phyloP scores from a whole-genome alignment of 805 yeast species.

The Starmerella davenportii region DNA sequence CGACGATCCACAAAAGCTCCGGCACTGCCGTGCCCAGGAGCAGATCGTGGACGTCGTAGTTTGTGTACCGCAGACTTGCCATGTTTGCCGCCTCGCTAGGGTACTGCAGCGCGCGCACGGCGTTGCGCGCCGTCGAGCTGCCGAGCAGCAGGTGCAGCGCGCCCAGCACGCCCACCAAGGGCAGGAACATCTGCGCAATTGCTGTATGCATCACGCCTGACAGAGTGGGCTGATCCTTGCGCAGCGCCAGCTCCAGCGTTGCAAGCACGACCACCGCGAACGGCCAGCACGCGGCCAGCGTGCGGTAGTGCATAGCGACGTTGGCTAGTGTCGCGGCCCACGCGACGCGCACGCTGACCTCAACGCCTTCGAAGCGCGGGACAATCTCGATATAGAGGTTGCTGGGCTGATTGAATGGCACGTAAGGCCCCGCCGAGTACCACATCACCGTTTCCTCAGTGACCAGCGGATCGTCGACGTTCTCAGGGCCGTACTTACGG shows the following conservation, averaged over 20 bases:
- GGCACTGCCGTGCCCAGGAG: constrained; percentile 14
- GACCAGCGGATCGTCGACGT: neutral
- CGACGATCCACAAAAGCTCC: constrained; percentile 12
- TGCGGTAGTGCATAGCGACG: constrained; percentile 57
- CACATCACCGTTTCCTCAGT: constrained; percentile 11
- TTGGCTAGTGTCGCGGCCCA: constrained; percentile 43
- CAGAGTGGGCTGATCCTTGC: constrained; percentile 23
- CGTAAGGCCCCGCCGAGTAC: constrained; percentile 17
- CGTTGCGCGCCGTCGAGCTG: constrained; percentile 7
- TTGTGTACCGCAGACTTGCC: constrained; percentile 11
- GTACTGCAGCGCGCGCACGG: constrained; percentile 15
- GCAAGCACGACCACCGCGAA: constrained; percentile 29
- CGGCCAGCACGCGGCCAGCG: constrained; percentile 35
- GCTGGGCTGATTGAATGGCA: constrained; percentile 10
- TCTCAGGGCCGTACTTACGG: constrained; percentile 11
- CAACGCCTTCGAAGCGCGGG: neutral
- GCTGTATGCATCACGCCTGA: neutral
- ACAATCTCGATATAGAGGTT: constrained; percentile 4
- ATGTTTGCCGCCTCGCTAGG: constrained; percentile 19
- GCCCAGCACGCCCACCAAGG: constrained; percentile 17
- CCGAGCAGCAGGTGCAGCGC: constrained; percentile 21
- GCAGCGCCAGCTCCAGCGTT: neutral
- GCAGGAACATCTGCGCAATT: constrained; percentile 16
- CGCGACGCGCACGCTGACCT: constrained; percentile 26
- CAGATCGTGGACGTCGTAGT: constrained; percentile 15